Evolutionary conservation across 176 grass and related monocot genomes (phyloP).

Genomic region (Eremochloa ophiuroides): DNA sequence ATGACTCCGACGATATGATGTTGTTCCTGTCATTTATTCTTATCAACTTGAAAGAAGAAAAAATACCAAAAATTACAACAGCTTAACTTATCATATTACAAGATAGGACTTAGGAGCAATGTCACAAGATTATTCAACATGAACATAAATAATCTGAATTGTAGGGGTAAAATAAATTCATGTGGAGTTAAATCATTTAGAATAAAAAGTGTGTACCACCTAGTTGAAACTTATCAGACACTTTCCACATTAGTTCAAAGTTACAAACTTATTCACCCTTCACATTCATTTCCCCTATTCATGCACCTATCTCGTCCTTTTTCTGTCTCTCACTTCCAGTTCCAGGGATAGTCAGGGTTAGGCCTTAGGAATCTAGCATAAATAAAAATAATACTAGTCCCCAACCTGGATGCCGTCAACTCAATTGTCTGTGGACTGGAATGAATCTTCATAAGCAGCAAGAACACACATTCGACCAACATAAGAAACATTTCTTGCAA

Average conservation of each 20-base stretch:
- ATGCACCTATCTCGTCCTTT: not conserved
- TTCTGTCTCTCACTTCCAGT: not conserved
- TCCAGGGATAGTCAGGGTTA: not conserved
- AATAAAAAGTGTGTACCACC: not conserved
- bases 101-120: not conserved
- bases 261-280: not conserved
- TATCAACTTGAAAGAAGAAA: not conserved
- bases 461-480: not conserved
- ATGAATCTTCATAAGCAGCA: not conserved
- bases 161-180: not conserved
- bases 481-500: not conserved
- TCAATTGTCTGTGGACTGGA: not conserved
- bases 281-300: not conserved
- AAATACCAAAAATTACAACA: not conserved
- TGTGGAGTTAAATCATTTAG: not conserved
- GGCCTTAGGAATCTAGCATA: not conserved
- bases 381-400: not conserved
- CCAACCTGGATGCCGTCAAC: no score
- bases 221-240: not conserved
- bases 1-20: not conserved
- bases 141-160: not conserved
- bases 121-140: not conserved
- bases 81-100: not conserved
- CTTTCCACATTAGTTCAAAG: not conserved
- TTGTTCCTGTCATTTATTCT: not conserved